Evolutionary conservation across 495 filamentous ascomycete genomes (phyloP).

Genomic region (Lichenothelia convexa): DNA sequence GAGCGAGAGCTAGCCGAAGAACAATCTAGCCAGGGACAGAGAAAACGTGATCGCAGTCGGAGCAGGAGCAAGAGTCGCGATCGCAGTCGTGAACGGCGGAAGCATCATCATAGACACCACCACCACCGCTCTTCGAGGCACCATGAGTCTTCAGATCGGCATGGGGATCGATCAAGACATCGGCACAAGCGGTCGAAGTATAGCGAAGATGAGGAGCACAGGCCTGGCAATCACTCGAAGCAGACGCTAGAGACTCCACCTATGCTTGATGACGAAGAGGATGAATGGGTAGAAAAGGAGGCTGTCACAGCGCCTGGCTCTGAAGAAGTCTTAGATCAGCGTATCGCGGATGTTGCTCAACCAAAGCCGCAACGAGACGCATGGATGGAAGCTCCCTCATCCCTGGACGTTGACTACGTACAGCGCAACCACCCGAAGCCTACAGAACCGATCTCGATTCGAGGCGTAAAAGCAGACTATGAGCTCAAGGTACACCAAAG

Average conservation of each 20-base stretch:
- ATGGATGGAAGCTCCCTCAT: slow-evolving; percentile 86
- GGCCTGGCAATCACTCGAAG: slow-evolving; percentile 5
- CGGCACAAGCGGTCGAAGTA: slow-evolving; percentile 37
- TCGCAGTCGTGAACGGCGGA: slow-evolving; percentile 11
- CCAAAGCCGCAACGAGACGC: slow-evolving; percentile 45
- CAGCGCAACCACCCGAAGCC: slow-evolving; percentile 38
- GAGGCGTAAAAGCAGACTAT: slow-evolving; percentile 47
- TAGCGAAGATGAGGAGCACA: slow-evolving; percentile 22
- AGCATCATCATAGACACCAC: slow-evolving; percentile 23
- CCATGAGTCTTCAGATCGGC: slow-evolving; percentile 18
- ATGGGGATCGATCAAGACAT: slow-evolving; percentile 27
- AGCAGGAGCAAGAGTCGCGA: slow-evolving; percentile 15
- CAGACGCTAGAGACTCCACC: neutral
- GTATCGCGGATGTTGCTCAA: slow-evolving; percentile 9
- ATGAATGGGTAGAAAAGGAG: slow-evolving; percentile 16
- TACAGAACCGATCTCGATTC: slow-evolving; percentile 23
- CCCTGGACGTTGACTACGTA: slow-evolving; percentile 68
- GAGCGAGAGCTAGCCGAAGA: slow-evolving; percentile 21
- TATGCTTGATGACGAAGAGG: slow-evolving; percentile 11
- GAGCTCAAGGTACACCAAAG: slow-evolving; percentile 62
- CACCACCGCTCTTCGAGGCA: slow-evolving; percentile 28
- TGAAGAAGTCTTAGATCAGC: slow-evolving; percentile 22
- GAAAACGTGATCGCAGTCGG: slow-evolving; percentile 10
- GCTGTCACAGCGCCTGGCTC: slow-evolving; percentile 15
- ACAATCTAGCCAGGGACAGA: slow-evolving; percentile 9